These are phyloP conservation scores for Talaromyces sp. DNA, from an alignment of 2,329 filamentous ascomycete genomes.

Conservation along the genomic window DNA sequence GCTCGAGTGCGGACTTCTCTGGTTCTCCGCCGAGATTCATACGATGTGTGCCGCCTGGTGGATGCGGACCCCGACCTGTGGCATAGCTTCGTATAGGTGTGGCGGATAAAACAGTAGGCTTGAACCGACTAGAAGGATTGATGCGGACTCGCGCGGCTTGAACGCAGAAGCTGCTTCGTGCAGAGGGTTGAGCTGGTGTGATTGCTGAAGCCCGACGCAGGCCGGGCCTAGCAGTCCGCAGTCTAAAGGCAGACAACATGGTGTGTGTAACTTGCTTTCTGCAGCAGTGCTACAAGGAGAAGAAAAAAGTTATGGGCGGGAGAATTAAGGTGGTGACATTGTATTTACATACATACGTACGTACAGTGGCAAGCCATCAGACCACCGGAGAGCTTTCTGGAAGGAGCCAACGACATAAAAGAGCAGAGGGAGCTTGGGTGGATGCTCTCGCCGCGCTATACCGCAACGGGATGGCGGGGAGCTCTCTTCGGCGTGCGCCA, in stretches of 20 bases:
- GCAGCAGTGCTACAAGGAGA: not conserved
- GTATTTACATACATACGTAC: not conserved
- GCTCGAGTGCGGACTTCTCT: slow-evolving; percentile 82
- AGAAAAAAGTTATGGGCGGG: not conserved
- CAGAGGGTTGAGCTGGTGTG: slow-evolving; percentile 23
- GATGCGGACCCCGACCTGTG: slow-evolving; percentile 63
- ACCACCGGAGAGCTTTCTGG: slow-evolving; percentile 31
- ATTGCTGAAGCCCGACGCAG: slow-evolving; percentile 28
- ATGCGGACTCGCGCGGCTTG: slow-evolving; percentile 20
- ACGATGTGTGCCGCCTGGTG: slow-evolving; percentile 85
- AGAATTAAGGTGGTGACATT: not conserved
- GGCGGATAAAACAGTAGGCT: slow-evolving; percentile 5
- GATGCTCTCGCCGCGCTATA: not conserved
- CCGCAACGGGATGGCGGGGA: not conserved
- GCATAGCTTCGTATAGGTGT: slow-evolving; percentile 45
- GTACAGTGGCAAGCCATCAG: slow-evolving; percentile 7
- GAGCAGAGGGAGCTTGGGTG: not conserved
- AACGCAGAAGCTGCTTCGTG: slow-evolving; percentile 22
- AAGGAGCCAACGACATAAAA: slow-evolving; percentile 23
- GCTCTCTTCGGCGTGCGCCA: not conserved
- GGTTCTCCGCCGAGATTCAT: slow-evolving; percentile 78
- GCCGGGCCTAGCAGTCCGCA: slow-evolving; percentile 31
- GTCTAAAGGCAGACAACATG: slow-evolving; percentile 32
- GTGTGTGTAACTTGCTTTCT: slow-evolving; percentile 1
- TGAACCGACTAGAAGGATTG: slow-evolving; percentile 15